These are phyloP conservation scores for Cordyceps javanica DNA, from an alignment of 2,329 filamentous ascomycete genomes.

Conservation along the genomic window DNA sequence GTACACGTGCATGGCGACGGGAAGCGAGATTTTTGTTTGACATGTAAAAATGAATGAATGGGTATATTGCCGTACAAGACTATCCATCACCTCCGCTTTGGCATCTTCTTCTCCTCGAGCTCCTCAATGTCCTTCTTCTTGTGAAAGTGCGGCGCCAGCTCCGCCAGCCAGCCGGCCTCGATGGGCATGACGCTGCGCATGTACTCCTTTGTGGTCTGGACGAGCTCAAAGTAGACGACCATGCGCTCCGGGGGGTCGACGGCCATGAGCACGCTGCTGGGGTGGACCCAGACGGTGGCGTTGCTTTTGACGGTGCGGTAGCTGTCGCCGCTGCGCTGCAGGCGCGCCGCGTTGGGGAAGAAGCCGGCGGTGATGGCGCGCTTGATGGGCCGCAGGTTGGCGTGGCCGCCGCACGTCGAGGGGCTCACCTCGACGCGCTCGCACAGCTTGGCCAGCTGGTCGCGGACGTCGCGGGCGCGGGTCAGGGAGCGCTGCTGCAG, in stretches of 20 bases:
- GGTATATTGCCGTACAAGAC: not conserved
- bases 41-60: not conserved
- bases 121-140: constrained; percentile 85
- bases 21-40: not conserved
- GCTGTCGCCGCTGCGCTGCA: constrained; percentile 77
- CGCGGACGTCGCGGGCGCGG: constrained; percentile 82
- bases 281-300: constrained; percentile 86
- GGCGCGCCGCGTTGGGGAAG: constrained; percentile 83
- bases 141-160: constrained; percentile 91
- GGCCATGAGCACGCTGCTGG: constrained; percentile 73
- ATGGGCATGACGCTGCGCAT: constrained; percentile 85
- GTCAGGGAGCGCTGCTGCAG: constrained; percentile 85
- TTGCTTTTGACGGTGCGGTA: constrained; percentile 92
- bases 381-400: constrained; percentile 69
- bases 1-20: not conserved
- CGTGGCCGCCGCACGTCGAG: constrained; percentile 61
- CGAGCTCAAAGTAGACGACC: constrained; percentile 81
- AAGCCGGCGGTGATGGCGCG: constrained; percentile 87
- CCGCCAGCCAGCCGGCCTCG: constrained; percentile 75
- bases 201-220: constrained; percentile 83
- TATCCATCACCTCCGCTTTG: constrained; percentile 26
- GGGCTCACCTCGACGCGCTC: constrained; percentile 80
- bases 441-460: constrained; percentile 86
- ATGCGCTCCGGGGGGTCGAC: constrained; percentile 70
- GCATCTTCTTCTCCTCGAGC: constrained; percentile 66